Base-by-base conservation (phyloP, 306 rosid genomes). In the Vicia villosa region DNA sequence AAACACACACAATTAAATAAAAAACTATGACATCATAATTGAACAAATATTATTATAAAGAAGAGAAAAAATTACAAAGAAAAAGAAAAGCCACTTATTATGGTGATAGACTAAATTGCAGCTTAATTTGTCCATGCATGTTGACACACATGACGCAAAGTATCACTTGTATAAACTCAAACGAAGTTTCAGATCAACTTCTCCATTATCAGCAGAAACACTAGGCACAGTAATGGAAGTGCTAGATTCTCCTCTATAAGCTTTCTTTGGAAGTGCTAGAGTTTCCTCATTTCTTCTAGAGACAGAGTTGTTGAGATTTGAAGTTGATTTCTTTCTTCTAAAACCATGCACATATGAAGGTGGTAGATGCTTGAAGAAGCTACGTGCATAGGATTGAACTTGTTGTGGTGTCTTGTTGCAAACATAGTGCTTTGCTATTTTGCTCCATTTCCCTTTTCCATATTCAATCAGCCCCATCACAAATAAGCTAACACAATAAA, bases 351-450 rank as follows among this genome's bases (percentile, higher is more conserved):
- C 2, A 68, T 17, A n/a, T 17, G 49, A 3, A 11, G 17, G 0
- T 65, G 66, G 47, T 7, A 16, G 19, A 46, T 54, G 13, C 13
- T n/a, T 42, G 57, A 65, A 74, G 51, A 56, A 73, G 45, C 66
- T 42, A 11, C 7, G 0, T 5, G 28, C 78, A 55, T 74, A 65
- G 28, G 13, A 42, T n/a, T 65, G 66, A 43, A 75, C 63, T 16
- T 75, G 68, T 7, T 67, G 69, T 11, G 69, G 68, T 58, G 74
- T 75, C 61, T 58, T 67, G 62, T 5, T 75, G 19, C 40, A 43
- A 24, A 66, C 0, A 42, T 16, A 64, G 17, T 73, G 43, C 19
- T 22, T 50, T 1, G 59, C 22, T 1, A 42, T 66, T 43, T 65
- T 56, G 26, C 26, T 20, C 58, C 67, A 74, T 3, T n/a, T 34